Percentiles rank a stretch among this genome's conserved stretches.
Conservation (phyloP, 2,329 filamentous ascomycete genomes). For the Fusarium nurragi region DNA sequence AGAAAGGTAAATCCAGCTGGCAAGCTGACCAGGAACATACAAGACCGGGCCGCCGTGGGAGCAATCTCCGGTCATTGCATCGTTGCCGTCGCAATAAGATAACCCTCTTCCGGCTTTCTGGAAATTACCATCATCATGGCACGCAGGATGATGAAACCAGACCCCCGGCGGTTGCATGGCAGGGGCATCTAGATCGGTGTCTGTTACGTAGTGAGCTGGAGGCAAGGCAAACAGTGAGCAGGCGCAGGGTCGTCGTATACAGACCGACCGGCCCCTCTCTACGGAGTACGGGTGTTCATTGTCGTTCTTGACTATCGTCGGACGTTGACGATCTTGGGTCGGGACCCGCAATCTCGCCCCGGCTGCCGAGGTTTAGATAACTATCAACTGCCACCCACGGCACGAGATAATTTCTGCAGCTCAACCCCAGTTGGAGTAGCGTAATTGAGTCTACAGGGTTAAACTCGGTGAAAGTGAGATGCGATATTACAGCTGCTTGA, state of each 20-base stretch:
- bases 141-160: constrained; percentile 39
- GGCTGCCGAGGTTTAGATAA: constrained; percentile 21
- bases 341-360: constrained; percentile 22
- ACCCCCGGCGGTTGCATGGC: constrained; percentile 25
- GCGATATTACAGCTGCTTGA: constrained; percentile 19
- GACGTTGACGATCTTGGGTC: not conserved
- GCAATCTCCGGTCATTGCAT: constrained; percentile 42
- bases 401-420: constrained; percentile 35
- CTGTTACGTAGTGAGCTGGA: constrained; percentile 27
- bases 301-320: not conserved
- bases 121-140: constrained; percentile 41
- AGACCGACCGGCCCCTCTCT: not conserved
- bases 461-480: constrained; percentile 28
- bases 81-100: constrained; percentile 38
- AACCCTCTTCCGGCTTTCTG: constrained; percentile 32
- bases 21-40: constrained; percentile 19
- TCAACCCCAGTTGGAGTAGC: constrained; percentile 32
- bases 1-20: constrained; percentile 31
- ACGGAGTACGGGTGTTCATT: not conserved
- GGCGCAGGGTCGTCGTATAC: not conserved
- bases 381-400: constrained; percentile 13
- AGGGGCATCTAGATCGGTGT: constrained; percentile 29
- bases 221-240: constrained; percentile 18
- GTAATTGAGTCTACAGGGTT: constrained; percentile 39
- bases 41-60: constrained; percentile 25